These are phyloP conservation scores for Pholiota conissans DNA, from an alignment of 768 basidiomycete genomes.

Conservation along the genomic window DNA sequence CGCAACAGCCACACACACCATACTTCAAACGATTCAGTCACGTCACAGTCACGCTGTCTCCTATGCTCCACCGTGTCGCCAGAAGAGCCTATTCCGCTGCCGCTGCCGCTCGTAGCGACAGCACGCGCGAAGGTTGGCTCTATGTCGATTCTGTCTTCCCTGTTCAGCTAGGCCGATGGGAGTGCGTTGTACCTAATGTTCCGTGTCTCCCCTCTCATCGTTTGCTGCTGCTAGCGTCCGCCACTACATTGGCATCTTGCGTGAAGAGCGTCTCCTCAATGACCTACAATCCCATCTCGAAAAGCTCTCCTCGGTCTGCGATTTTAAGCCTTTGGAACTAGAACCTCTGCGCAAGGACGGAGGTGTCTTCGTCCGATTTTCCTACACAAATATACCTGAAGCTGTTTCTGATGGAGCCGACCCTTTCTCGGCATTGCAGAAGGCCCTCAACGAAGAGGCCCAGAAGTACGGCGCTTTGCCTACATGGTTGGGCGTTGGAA, in stretches of 20 bases:
- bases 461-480: conserved; percentile 55
- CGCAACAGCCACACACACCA: conserved; percentile 12
- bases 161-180: conserved; percentile 66
- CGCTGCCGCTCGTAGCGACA: neutral
- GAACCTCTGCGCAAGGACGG: conserved; percentile 79
- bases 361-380: conserved; percentile 80
- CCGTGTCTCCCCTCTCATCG: conserved; percentile 7
- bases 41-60: conserved; percentile 16
- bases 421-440: conserved; percentile 46
- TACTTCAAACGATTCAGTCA: conserved; percentile 12
- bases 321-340: conserved; percentile 62
- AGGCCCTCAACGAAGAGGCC: conserved; percentile 42
- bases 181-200: conserved; percentile 45
- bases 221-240: conserved; percentile 50
- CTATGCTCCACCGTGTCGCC: conserved; percentile 15
- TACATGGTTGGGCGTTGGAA: conserved; percentile 57
- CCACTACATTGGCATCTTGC: conserved; percentile 59
- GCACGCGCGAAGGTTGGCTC: conserved; percentile 53
- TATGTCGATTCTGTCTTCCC: conserved; percentile 83
- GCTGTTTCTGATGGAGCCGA: conserved; percentile 21
- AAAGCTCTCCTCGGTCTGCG: conserved; percentile 45
- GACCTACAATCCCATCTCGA: conserved; percentile 49
- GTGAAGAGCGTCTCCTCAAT: conserved; percentile 57
- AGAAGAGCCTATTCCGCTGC: conserved; percentile 16
- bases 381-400: conserved; percentile 37